Conservation (phyloP, 352 stramenopile species). For the Phytopythium montanum region DNA sequence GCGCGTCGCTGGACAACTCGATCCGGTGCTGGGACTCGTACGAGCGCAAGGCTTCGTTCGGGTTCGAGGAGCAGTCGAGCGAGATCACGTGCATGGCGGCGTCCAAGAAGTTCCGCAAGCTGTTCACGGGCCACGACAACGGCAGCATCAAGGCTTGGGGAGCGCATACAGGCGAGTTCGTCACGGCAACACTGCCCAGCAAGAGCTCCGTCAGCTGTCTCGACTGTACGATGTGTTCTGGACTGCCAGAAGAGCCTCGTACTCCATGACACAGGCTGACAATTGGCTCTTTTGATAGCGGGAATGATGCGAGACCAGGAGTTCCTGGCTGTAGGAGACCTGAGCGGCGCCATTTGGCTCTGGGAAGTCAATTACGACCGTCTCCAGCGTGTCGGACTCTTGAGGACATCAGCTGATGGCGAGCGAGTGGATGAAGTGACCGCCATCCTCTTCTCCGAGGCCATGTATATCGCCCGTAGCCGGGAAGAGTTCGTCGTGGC, state of each 20-base stretch:
- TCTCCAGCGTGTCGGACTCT: constrained; percentile 13
- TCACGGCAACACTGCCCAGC: constrained; percentile 16
- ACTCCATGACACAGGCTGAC: background rate
- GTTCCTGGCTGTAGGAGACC: constrained; percentile 48
- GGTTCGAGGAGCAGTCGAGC: constrained; percentile 61
- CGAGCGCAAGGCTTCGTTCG: constrained; percentile 54
- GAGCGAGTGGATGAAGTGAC: constrained; percentile 36
- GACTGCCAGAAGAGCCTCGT: too few relatives aligned
- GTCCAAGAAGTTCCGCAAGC: constrained; percentile 43
- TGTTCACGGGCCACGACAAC: constrained; percentile 59
- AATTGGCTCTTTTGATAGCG: constrained; percentile 12
- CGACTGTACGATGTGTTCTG: constrained; percentile 18
- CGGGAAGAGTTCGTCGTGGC: constrained; percentile 53
- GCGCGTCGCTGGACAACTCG: constrained; percentile 63
- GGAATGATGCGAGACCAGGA: constrained; percentile 54
- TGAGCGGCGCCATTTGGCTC: constrained; percentile 41
- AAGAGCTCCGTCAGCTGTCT: constrained; percentile 49
- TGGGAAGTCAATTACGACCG: constrained; percentile 53
- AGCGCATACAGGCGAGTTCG: constrained; percentile 50
- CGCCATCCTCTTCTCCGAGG: constrained; percentile 47
- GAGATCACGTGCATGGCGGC: constrained; percentile 60
- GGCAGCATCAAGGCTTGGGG: constrained; percentile 64
- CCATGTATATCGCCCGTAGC: constrained; percentile 29
- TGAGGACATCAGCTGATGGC: background rate
- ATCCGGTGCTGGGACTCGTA: constrained; percentile 76